Base-by-base conservation (phyloP, 305 asterid genomes). In the Fraxinus sp. region DNA sequence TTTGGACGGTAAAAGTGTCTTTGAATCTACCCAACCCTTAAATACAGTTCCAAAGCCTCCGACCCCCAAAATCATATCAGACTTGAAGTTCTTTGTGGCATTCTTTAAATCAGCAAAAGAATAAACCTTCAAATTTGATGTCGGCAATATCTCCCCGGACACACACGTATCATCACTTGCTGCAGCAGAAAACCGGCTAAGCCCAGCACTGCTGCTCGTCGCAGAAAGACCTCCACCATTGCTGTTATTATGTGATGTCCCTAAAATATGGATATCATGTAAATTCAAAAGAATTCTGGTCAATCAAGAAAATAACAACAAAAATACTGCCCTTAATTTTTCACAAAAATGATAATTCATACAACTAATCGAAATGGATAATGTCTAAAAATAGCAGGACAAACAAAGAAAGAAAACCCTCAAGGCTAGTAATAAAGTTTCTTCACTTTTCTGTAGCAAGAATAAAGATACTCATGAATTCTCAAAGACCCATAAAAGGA, bases 11-110 rank as follows among this genome's bases (percentile, higher is more conserved):
- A 71, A 66, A 80, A 91, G 89, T 20, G 91, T 92, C 87, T 87
- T 91, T 88, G 89, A 92, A 52, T 95, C 98, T 39, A 95, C 96
- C 98, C 97, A 95, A 35, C 98, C 98, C 88, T 89, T 92, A 64
- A 79, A 93, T 49, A 95, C 98, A 16, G 96, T 93, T 79, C 98
- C 98, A 80, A 95, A 95, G 36, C 95, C 96, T 33, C 98, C 98
- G 32, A 87, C 68, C 5, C 98, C 98, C 87, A 95, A 85, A 83
- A 91, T 96, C 85, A 88, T 84, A 78, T 92, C 96, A 37, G 92
- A 43, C 89, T 86, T 92, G 89, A 95, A 95, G 86, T 83, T 91
- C 87, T 80, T 90, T 0, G 98, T 87, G 24, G 94, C 89, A 72
- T 39, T 89, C 90, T 81, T 93, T 86, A 95, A 78, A 82, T 93